Base-by-base conservation (phyloP, 2,329 filamentous ascomycete species). In the Tothia fuscella region DNA sequence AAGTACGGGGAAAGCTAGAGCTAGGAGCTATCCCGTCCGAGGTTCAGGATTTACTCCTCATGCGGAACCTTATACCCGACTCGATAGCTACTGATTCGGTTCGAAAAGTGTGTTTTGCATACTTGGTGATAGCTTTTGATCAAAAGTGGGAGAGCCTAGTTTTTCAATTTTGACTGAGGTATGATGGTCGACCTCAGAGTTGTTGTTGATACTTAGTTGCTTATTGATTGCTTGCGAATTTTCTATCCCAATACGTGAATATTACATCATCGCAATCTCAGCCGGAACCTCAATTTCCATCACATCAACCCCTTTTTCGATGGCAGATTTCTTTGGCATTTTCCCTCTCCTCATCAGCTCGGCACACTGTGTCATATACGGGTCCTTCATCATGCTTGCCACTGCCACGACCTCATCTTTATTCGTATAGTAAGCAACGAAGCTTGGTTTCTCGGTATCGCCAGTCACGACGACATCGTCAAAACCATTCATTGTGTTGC, bases 321-420 rank as follows among this genome's bases (percentile, higher is more conserved):
- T 63, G 56, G 93, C 74, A 47, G 66, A 76, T 76, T 93, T 95
- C 41, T 66, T 70, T 1, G 83, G 80, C 87, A 96, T 94, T 61
- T 77, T 82, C 28, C 76, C 76, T 48, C 76, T 67, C 46, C 80
- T 71, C 84, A 96, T 93, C 63, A 96, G 64, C 67, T 93, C 85
- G 1, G 83, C 82, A 39, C 73, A 73, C 64, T 95, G 85, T 2
- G 66, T 64, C 81, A 94, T 87, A 43, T 83, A 74, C 0, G 91
- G 91, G 58, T 98, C 91, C 64, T 77, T 78, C 49, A 81, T 80
- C 86, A 95, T 95, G 45, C 76, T 89, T 0, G 86, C 86, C 52
- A 95, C 82, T 0, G 91, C 91, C 10, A 95, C 83, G 2, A 95
- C 79, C 0, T 77, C 82, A 40, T 96, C 84, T 2, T 82, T 87